Evolutionary conservation across 2,329 filamentous ascomycete genomes (phyloP), one percentile per base, ranked within the genome.

Genomic region (Fusarium decemcellulare): DNA sequence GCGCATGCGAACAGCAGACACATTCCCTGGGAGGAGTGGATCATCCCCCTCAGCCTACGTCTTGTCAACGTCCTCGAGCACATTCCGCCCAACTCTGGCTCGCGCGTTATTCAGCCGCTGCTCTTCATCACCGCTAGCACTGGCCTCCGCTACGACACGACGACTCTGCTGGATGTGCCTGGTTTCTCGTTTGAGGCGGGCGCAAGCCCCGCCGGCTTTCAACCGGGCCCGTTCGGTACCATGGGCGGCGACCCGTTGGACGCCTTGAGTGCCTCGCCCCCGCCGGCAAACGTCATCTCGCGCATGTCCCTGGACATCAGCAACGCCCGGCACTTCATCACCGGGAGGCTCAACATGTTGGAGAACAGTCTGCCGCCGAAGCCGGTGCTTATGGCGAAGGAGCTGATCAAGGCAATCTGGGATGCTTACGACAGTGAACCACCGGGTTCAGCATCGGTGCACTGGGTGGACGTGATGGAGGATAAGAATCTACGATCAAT

Each of bases 391-490:
- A 79, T 83, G n/a, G 82, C 82, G 2, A 81, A 81, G 63, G 73
- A 81, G 42, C 74, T 83, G 2, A 75, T 83, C 8, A 79, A 76
- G n/a, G 77, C 80, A 0, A 79, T 83, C 2, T 83, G 82, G 82
- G 75, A 74, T 1, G 79, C 78, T 1, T 83, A 83, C 18, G 81
- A 83, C 37, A 69, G 63, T 4, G 81, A 83, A 48, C 16, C 64
- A 9, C 74, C 76, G 5, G 79, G 75, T 0, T 71, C 74, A 1
- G 61, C 73, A 11, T 65, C 76, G 10, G 81, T 81, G 1, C 81
- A 83, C 44, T 83, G 81, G 82, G 74, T 83, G 5, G 82, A 83
- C 52, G 79, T 83, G 6, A 83, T 82, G 81, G 79, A 79, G 52
- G 72, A 76, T 5, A 75, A 75, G 15, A 72, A 78, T 27, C 56